Percentiles rank a stretch among this genome's conserved stretches.
Conservation (phyloP, 352 stramenopile genomes). For the Phytophthora pisi region DNA sequence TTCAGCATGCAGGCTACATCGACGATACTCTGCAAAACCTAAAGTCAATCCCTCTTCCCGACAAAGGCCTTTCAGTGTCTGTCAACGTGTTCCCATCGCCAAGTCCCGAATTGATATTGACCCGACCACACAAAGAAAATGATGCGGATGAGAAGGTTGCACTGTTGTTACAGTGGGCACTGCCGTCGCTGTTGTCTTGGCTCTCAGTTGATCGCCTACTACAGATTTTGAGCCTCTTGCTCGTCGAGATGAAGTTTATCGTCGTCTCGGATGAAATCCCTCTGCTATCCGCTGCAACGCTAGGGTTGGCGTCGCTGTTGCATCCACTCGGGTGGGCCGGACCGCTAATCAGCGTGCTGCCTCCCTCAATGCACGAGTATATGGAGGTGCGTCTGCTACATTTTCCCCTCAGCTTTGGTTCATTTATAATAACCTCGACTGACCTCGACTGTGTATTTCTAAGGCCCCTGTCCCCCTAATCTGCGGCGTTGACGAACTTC, state of each 20-base stretch:
- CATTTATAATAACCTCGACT: not conserved
- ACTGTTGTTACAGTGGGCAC: constrained; percentile 53
- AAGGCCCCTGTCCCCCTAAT: constrained; percentile 57
- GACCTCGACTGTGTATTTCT: too few relatives aligned
- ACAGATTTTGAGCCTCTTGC: constrained; percentile 46
- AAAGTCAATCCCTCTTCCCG: constrained; percentile 24
- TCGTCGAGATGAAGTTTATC: constrained; percentile 63
- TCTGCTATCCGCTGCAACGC: constrained; percentile 46
- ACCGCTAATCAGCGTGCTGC: constrained; percentile 56
- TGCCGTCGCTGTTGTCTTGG: constrained; percentile 39
- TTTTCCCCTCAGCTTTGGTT: not conserved
- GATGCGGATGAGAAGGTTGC: constrained; percentile 44
- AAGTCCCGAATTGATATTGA: constrained; percentile 28
- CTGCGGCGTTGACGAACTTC: constrained; percentile 52
- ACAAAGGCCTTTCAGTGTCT: constrained; percentile 20
- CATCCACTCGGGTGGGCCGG: constrained; percentile 57
- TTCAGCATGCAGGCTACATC: constrained; percentile 47
- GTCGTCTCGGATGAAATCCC: constrained; percentile 52
- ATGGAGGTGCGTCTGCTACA: constrained; percentile 42
- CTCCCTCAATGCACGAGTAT: constrained; percentile 56
- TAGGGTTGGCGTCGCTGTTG: constrained; percentile 49
- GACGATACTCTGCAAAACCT: constrained; percentile 40
- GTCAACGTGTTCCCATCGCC: constrained; percentile 28
- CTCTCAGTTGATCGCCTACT: constrained; percentile 50
- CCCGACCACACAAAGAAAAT: constrained; percentile 39